Percentiles rank a stretch among this genome's conserved stretches.
These are phyloP conservation scores for Scleroderma citrinum DNA, from an alignment of 768 basidiomycete genomes.

Conservation along the genomic window DNA sequence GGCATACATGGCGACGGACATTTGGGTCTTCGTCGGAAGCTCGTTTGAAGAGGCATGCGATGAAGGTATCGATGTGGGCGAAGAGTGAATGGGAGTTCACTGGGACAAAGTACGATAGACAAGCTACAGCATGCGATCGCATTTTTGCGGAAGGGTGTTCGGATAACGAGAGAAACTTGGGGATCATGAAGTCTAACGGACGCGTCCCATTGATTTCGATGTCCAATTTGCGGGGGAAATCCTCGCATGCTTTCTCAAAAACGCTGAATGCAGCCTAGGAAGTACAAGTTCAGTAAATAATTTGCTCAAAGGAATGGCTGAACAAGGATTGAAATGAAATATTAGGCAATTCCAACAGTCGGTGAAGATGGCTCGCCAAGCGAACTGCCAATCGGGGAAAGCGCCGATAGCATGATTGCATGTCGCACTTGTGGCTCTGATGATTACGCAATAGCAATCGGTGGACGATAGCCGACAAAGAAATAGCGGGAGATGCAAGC, in stretches of 20 bases:
- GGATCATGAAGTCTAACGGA: conserved; percentile 94
- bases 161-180: conserved; percentile 85
- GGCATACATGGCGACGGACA: conserved; percentile 93
- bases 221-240: conserved; percentile 93
- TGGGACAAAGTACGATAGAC: conserved; percentile 89
- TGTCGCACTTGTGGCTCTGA: not conserved
- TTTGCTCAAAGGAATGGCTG: not conserved
- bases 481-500: not conserved
- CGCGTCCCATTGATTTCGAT: conserved; percentile 90
- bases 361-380: not conserved
- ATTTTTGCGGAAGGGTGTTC: conserved; percentile 85
- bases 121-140: conserved; percentile 90
- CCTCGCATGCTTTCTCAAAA: conserved; percentile 93
- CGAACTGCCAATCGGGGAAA: not conserved
- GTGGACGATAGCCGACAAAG: not conserved
- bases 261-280: conserved; percentile 85
- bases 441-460: not conserved
- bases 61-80: conserved; percentile 89
- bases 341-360: not conserved
- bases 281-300: conserved; percentile 12
- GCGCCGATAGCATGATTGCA: not conserved
- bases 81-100: conserved; percentile 83
- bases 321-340: not conserved
- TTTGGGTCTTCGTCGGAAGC: conserved; percentile 93
- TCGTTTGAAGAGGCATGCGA: conserved; percentile 88